Conservation (phyloP, 306 rosid species). For the Castanopsis chinensis region DNA sequence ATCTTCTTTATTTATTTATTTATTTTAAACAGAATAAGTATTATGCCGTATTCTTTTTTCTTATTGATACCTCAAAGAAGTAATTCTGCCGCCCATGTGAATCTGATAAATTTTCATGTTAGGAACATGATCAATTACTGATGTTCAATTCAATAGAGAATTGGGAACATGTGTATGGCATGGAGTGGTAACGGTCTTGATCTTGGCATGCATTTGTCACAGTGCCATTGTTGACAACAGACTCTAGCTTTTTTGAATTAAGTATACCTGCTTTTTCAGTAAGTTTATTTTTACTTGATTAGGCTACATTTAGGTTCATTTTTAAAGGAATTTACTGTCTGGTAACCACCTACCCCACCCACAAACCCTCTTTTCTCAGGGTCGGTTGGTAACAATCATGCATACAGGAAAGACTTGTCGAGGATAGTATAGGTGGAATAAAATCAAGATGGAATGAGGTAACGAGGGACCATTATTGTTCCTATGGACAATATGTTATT, state of each 20-base stretch:
- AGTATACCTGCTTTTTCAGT: too few species aligned
- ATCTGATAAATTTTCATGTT: background rate
- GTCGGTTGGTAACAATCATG: background rate
- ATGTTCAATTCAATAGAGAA: background rate
- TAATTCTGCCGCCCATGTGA: background rate
- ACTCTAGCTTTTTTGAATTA: too few species aligned
- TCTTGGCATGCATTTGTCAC: too few species aligned
- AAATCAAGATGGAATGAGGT: background rate
- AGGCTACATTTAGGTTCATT: too few species aligned
- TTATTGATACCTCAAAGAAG: background rate
- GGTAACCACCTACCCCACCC: too few species aligned
- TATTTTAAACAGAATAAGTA: background rate
- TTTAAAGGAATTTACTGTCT: too few species aligned
- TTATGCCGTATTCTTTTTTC: constrained; percentile 1
- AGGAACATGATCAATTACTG: background rate
- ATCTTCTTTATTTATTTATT: background rate
- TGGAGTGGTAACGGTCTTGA: too few species aligned
- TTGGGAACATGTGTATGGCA: too few species aligned
- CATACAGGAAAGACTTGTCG: background rate
- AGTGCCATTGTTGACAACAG: too few species aligned
- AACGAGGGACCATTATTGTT: background rate
- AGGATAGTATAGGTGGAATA: background rate
- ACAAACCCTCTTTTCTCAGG: background rate
- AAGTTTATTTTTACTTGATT: too few species aligned
- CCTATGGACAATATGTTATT: background rate